Evolutionary conservation across 805 yeast species (phyloP).

Genomic region (Lipomyces chichibuensis): DNA sequence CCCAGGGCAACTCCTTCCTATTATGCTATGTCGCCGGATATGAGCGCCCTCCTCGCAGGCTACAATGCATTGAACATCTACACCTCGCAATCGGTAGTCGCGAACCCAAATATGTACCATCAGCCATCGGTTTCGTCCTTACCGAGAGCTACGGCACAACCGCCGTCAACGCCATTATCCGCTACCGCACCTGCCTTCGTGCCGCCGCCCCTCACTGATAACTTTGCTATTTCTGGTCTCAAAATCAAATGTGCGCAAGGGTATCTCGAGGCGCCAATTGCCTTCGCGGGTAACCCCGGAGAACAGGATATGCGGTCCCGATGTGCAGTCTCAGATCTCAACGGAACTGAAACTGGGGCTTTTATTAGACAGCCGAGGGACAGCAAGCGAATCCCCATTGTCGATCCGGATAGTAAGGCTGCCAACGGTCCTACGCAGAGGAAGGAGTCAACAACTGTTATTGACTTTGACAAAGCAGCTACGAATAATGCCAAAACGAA

Average conservation of each 20-base stretch:
- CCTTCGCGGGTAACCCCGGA: not conserved
- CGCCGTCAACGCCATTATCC: slow-evolving; percentile 18
- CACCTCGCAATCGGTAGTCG: not conserved
- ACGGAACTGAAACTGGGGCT: slow-evolving; percentile 1
- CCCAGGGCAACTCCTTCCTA: not conserved
- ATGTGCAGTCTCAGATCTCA: slow-evolving; percentile 1
- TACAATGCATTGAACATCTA: not conserved
- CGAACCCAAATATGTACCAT: not conserved
- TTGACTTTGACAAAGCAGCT: not conserved
- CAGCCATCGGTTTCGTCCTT: not conserved
- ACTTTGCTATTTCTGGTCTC: slow-evolving; percentile 9
- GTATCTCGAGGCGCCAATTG: slow-evolving; percentile 6
- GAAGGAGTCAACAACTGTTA: not conserved
- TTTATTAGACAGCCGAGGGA: slow-evolving; percentile 25
- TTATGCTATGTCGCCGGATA: slow-evolving; percentile 4
- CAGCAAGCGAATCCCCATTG: slow-evolving; percentile 31
- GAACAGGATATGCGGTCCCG: not conserved
- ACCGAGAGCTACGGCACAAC: not conserved
- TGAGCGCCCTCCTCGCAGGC: not conserved
- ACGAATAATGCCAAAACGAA: not conserved
- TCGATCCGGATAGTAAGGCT: slow-evolving; percentile 21
- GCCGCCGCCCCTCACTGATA: not conserved
- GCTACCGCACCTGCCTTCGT: slow-evolving; percentile 22
- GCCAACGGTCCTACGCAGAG: not conserved
- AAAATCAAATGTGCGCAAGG: not conserved